phyloP scores from a whole-genome alignment of 1,284 basidiomycete genomes.

The Porodaedalea pini region DNA sequence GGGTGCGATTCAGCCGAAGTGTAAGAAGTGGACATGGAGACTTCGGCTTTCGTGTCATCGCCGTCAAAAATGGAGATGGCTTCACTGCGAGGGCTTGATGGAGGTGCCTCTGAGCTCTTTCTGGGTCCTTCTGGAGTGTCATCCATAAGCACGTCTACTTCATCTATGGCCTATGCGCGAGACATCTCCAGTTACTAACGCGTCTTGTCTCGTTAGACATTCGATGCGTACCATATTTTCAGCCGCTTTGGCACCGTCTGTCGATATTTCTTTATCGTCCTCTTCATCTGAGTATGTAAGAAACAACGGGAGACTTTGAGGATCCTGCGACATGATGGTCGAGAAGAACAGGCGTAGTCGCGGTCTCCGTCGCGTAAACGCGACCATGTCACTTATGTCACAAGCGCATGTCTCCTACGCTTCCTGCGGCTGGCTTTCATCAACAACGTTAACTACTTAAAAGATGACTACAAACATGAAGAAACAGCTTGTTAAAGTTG shows the following conservation, averaged over 20 bases:
- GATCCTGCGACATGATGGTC: neutral
- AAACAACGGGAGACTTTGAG: slow-evolving; percentile 29
- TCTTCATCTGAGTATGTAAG: slow-evolving; percentile 39
- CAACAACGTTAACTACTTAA: slow-evolving; percentile 45
- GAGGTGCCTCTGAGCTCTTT: slow-evolving; percentile 5
- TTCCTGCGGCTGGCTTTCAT: neutral
- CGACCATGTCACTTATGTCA: neutral
- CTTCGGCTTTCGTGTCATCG: neutral
- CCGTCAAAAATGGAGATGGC: neutral
- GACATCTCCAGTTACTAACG: too few species aligned
- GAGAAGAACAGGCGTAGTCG: neutral
- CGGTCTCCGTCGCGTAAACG: neutral
- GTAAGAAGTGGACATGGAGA: neutral
- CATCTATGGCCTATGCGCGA: neutral
- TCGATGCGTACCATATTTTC: neutral
- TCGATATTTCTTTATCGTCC: slow-evolving; percentile 11
- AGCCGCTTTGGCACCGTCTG: neutral
- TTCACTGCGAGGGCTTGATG: slow-evolving; percentile 13
- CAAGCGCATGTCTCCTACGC: neutral
- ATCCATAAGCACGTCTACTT: neutral
- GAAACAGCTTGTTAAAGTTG: slow-evolving; percentile 53
- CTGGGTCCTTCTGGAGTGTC: neutral
- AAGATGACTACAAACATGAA: slow-evolving; percentile 53
- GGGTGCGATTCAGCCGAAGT: slow-evolving; percentile 2
- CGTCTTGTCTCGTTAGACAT: too few species aligned